A percentile compares a stretch with the other conserved stretches of the same genome.
These are phyloP conservation scores for Prunus fruticosa DNA, from an alignment of 306 rosid genomes.

Conservation along the genomic window DNA sequence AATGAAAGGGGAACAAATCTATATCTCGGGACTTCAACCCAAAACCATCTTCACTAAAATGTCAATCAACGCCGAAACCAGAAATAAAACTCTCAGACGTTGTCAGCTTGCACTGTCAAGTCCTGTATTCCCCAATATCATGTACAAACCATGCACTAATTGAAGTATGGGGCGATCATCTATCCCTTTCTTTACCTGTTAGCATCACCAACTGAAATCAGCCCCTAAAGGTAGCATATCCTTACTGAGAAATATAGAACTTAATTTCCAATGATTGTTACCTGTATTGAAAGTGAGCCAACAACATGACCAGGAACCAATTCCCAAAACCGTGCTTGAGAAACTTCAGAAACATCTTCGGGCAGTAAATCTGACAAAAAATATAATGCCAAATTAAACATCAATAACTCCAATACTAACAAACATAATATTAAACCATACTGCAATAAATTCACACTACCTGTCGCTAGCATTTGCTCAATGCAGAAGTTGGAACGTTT, in stretches of 20 bases:
- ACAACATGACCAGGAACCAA: constrained; percentile 88
- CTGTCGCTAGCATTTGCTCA: constrained; percentile 95
- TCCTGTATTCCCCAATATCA: constrained; percentile 85
- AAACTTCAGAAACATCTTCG: constrained; percentile 79
- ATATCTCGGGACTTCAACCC: neutral
- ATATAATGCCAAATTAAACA: neutral
- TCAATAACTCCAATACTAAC: constrained; percentile 2
- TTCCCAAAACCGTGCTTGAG: constrained; percentile 91
- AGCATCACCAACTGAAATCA: constrained; percentile 23
- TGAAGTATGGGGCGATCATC: constrained; percentile 64
- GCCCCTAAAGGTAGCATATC: constrained; percentile 1
- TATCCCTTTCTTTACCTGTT: constrained; percentile 71
- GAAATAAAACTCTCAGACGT: constrained; percentile 32
- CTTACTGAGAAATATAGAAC: neutral
- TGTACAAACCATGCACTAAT: constrained; percentile 78
- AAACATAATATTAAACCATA: neutral
- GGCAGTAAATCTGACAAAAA: constrained; percentile 54
- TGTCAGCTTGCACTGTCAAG: constrained; percentile 76
- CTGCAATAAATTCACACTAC: constrained; percentile 34
- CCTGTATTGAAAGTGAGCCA: constrained; percentile 79
- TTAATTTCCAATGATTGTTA: constrained; percentile 1
- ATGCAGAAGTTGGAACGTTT: constrained; percentile 78
- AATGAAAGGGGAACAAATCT: neutral
- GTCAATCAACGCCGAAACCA: neutral
- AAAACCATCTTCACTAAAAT: neutral